These are phyloP conservation scores for Alternaria arbusti DNA, from an alignment of 2,329 filamentous ascomycete species.

Conservation along the genomic window DNA sequence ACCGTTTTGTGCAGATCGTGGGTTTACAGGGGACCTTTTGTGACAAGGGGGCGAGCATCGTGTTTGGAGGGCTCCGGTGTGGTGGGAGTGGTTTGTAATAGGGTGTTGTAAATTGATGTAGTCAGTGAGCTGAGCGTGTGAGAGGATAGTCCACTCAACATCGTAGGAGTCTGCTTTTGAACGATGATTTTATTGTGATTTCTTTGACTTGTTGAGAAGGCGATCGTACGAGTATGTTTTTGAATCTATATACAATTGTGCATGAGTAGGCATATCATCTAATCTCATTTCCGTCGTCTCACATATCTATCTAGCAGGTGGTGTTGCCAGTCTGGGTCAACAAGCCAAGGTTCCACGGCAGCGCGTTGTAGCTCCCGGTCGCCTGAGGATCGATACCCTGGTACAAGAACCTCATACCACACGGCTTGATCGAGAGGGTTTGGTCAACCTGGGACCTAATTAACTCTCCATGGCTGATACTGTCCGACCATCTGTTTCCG, in stretches of 20 bases:
- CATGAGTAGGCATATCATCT: not conserved
- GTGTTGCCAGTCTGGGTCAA: constrained; percentile 29
- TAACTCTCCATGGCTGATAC: constrained; percentile 47
- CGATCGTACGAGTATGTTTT: not conserved
- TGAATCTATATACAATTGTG: not conserved
- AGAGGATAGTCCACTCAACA: not conserved
- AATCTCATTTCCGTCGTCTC: not conserved
- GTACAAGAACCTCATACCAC: constrained; percentile 47
- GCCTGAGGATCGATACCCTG: constrained; percentile 48
- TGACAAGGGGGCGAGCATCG: not conserved
- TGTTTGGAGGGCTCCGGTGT: not conserved
- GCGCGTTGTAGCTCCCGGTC: constrained; percentile 42
- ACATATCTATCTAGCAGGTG: not conserved
- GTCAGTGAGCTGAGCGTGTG: not conserved
- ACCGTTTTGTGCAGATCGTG: not conserved
- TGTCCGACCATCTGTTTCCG: constrained; percentile 47
- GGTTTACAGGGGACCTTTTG: not conserved
- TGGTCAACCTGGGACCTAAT: constrained; percentile 48
- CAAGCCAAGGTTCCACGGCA: constrained; percentile 49
- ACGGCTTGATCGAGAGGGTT: constrained; percentile 45
- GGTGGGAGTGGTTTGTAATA: not conserved
- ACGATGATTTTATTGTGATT: not conserved
- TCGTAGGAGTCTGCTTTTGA: not conserved
- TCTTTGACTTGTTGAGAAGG: not conserved
- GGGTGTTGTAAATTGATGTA: not conserved